Conservation (phyloP, 306 rosid genomes). For the Ceratonia siliqua region DNA sequence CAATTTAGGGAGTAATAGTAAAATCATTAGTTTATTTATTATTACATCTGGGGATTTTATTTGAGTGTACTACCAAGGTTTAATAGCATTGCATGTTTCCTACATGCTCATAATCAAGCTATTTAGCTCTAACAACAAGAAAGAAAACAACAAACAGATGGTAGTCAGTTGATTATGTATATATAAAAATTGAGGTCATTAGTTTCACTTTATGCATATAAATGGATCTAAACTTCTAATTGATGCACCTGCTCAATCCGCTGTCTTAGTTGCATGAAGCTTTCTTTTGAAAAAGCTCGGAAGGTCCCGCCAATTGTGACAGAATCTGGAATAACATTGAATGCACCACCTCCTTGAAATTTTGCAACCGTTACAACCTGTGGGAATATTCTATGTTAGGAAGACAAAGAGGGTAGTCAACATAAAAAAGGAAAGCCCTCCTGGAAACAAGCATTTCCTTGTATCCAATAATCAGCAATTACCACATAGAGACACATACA, state of each 20-base stretch:
- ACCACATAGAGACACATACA: neutral
- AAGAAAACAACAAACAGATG: conserved; percentile 3
- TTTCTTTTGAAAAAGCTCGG: conserved; percentile 72
- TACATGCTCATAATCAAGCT: neutral
- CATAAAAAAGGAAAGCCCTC: conserved; percentile 9
- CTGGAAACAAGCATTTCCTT: conserved; percentile 11
- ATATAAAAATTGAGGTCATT: neutral
- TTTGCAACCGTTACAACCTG: conserved; percentile 89
- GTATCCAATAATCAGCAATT: neutral
- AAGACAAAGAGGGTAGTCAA: conserved; percentile 16
- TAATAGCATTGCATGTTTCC: neutral
- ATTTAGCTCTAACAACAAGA: neutral
- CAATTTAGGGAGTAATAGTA: neutral
- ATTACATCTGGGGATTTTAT: neutral
- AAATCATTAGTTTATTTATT: neutral
- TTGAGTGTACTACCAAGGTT: neutral
- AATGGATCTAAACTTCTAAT: neutral
- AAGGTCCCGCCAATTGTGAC: conserved; percentile 94
- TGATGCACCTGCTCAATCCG: conserved; percentile 71
- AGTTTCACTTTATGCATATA: conserved; percentile 16
- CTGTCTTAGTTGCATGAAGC: conserved; percentile 57
- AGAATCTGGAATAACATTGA: conserved; percentile 95
- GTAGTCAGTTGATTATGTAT: neutral
- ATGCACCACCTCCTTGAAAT: conserved; percentile 92
- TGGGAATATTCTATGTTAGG: conserved; percentile 32